These are phyloP conservation scores for Botrytis byssoidea DNA, from an alignment of 2,329 filamentous ascomycete species.

Conservation along the genomic window DNA sequence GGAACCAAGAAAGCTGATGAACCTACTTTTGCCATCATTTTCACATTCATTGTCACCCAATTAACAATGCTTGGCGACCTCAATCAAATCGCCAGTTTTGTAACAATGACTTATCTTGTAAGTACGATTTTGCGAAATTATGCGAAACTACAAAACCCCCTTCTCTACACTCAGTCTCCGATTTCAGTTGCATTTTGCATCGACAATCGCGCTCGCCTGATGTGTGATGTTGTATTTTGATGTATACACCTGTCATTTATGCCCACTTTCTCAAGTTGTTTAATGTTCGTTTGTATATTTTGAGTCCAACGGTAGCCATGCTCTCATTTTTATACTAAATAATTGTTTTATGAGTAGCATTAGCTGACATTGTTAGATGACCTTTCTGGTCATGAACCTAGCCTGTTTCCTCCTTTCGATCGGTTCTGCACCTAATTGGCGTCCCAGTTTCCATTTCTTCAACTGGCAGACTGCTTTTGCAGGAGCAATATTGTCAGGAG, in stretches of 20 bases:
- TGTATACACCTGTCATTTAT: background rate
- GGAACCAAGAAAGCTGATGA: slow-evolving; percentile 72
- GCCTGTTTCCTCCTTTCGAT: slow-evolving; percentile 86
- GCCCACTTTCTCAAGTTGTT: no score
- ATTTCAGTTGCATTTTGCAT: background rate
- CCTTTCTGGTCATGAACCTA: slow-evolving; percentile 83
- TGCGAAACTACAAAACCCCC: background rate
- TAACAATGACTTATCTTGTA: slow-evolving; percentile 84
- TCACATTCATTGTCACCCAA: slow-evolving; percentile 75
- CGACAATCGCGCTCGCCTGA: background rate
- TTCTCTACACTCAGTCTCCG: background rate
- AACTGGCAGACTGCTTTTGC: slow-evolving; percentile 77
- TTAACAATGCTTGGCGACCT: slow-evolving; percentile 78
- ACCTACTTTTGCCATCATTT: slow-evolving; percentile 70
- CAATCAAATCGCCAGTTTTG: slow-evolving; percentile 84
- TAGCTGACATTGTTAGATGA: slow-evolving; percentile 57
- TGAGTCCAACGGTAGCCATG: background rate
- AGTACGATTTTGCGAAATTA: slow-evolving; percentile 27
- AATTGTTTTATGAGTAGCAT: background rate
- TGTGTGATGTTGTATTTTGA: background rate
- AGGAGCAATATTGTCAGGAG: slow-evolving; percentile 72
- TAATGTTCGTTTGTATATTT: background rate
- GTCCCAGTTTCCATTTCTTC: slow-evolving; percentile 86
- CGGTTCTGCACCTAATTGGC: slow-evolving; percentile 83
- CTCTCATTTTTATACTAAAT: background rate